A percentile compares a stretch with the other conserved stretches of the same genome.
Evolutionary conservation across 2,329 filamentous ascomycete genomes (phyloP).

Genomic region (Stenocarpella maydis): DNA sequence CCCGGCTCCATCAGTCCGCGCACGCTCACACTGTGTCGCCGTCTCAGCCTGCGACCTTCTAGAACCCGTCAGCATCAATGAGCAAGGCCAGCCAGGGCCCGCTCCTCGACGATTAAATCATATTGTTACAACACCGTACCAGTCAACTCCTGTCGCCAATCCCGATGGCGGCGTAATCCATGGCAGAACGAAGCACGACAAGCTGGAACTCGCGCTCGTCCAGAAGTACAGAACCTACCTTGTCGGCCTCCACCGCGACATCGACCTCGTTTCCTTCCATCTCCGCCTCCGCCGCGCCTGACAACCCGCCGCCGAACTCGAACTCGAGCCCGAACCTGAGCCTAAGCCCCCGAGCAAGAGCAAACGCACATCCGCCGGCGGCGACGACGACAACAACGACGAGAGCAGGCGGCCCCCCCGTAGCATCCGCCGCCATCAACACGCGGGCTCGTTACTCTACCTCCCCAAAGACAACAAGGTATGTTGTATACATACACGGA

Average conservation of each 20-base stretch:
- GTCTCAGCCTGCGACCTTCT: slow-evolving; percentile 16
- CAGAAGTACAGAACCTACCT: slow-evolving; percentile 50
- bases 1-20: neutral
- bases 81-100: slow-evolving; percentile 18
- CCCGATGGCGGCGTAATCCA: slow-evolving; percentile 71
- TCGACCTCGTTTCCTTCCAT: slow-evolving; percentile 34
- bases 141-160: slow-evolving; percentile 44
- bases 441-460: slow-evolving; percentile 14
- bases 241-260: slow-evolving; percentile 38
- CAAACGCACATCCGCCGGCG: slow-evolving; percentile 4
- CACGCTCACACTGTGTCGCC: slow-evolving; percentile 18
- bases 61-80: slow-evolving; percentile 20
- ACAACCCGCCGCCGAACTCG: slow-evolving; percentile 10
- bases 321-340: slow-evolving; percentile 10
- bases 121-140: slow-evolving; percentile 1
- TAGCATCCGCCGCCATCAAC: slow-evolving; percentile 14
- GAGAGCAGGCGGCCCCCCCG: slow-evolving; percentile 11
- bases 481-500: slow-evolving; percentile 16
- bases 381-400: neutral
- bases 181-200: slow-evolving; percentile 69
- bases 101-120: slow-evolving; percentile 10
- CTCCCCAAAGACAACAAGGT: slow-evolving; percentile 25
- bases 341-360: slow-evolving; percentile 17
- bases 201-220: slow-evolving; percentile 51
- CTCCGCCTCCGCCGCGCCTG: slow-evolving; percentile 20